phyloP scores from a whole-genome alignment of 2,329 filamentous ascomycete species.

The Paecilomyces sp. region DNA sequence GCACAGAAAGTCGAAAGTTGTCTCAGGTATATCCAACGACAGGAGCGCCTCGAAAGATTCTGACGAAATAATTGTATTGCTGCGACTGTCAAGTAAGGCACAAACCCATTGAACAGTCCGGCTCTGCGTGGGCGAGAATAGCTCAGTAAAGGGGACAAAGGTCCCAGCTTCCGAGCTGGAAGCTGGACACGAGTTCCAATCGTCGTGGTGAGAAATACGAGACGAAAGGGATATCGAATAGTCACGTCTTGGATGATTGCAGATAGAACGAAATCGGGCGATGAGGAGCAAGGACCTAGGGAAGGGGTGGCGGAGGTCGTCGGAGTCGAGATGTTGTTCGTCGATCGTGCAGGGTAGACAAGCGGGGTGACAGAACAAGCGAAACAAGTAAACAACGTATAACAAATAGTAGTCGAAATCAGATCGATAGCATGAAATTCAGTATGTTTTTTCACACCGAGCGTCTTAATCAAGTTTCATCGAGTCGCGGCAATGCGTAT shows the following conservation, averaged over 20 bases:
- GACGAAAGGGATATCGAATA: background rate
- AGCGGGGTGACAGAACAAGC: background rate
- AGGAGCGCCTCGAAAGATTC: background rate
- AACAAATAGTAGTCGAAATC: background rate
- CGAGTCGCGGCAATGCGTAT: background rate
- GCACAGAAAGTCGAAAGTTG: background rate
- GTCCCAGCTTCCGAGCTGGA: conserved; percentile 20
- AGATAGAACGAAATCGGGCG: background rate
- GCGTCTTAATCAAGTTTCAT: background rate
- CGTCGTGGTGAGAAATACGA: background rate
- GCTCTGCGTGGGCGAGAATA: conserved; percentile 13
- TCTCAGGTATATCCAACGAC: background rate
- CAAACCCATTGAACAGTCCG: conserved; percentile 8
- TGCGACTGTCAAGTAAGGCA: background rate
- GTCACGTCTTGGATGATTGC: background rate
- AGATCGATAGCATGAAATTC: background rate
- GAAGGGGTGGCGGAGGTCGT: background rate
- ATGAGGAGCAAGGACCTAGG: background rate
- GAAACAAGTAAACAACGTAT: background rate
- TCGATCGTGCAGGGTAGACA: background rate
- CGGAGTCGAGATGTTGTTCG: background rate
- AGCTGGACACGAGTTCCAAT: conserved; percentile 8
- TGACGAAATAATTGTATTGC: background rate
- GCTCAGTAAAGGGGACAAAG: conserved; percentile 18
- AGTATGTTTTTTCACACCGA: background rate